These are phyloP conservation scores for Penicillium subrubescens DNA, from an alignment of 495 filamentous ascomycete genomes.

Conservation along the genomic window DNA sequence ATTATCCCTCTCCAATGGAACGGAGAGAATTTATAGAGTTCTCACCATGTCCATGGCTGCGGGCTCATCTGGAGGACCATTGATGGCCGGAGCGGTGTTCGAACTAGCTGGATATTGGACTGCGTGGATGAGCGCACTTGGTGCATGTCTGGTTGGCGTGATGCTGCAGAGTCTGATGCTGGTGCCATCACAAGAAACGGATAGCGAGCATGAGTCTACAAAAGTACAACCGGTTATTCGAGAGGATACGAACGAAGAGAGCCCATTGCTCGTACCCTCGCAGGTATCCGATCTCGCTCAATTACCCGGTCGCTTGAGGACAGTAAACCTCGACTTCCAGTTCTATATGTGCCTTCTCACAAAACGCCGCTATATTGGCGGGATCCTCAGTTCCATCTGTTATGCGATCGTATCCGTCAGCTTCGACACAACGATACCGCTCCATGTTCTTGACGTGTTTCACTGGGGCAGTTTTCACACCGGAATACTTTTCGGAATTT, in stretches of 20 bases:
- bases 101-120: neutral
- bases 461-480: neutral
- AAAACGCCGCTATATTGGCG: slow-evolving; percentile 1
- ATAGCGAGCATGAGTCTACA: neutral
- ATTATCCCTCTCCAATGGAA: neutral
- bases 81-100: neutral
- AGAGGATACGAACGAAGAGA: neutral
- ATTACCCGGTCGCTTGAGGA: neutral
- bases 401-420: neutral
- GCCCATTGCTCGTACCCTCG: neutral
- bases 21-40: neutral
- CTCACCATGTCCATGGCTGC: neutral
- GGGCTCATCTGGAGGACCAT: neutral
- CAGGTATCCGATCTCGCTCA: neutral
- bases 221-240: no score
- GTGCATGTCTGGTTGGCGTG: neutral
- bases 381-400: neutral
- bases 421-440: slow-evolving; percentile 4
- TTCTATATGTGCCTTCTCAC: neutral
- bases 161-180: slow-evolving; percentile 1
- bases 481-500: neutral
- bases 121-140: neutral
- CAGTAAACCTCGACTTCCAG: neutral
- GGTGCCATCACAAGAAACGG: neutral
- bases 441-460: neutral